A percentile compares a stretch with the other conserved stretches of the same genome.
Conservation (phyloP, 306 rosid species). For the Acacia melanoxylon region DNA sequence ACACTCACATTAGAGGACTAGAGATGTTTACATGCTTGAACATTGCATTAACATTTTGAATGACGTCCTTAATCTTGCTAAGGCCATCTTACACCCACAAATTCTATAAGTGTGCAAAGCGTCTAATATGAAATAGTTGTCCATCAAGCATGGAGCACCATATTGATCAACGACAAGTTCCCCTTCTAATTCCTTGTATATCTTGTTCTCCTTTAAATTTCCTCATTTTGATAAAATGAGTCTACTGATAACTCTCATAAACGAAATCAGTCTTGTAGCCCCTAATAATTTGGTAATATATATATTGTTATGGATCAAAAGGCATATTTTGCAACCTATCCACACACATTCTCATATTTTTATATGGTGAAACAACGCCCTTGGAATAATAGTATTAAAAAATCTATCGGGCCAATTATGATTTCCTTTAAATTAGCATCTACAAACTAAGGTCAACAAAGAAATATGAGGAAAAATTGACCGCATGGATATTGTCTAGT, state of each 20-base stretch:
- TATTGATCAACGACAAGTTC: not conserved
- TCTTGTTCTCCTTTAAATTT: not conserved
- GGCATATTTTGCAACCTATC: not conserved
- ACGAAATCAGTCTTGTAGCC: not conserved
- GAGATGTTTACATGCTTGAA: not conserved
- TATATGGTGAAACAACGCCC: not conserved
- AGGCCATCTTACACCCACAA: not conserved
- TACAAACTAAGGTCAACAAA: not conserved
- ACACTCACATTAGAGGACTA: not conserved
- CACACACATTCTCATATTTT: not conserved
- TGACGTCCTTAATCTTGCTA: not conserved
- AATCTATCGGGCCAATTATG: slow-evolving; percentile 5
- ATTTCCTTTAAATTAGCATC: not conserved
- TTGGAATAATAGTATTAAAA: not conserved
- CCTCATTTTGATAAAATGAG: not conserved
- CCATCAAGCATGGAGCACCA: not conserved
- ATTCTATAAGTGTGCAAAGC: not conserved
- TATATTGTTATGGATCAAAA: not conserved
- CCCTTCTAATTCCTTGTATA: not conserved
- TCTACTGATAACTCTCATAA: slow-evolving; percentile 6
- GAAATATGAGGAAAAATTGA: not conserved
- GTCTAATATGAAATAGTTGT: not conserved
- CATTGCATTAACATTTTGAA: not conserved
- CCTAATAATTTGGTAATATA: not conserved
- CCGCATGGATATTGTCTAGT: not conserved